Evolutionary conservation across 2,329 filamentous ascomycete species (phyloP).

Genomic region (Trichoderma asperellum): DNA sequence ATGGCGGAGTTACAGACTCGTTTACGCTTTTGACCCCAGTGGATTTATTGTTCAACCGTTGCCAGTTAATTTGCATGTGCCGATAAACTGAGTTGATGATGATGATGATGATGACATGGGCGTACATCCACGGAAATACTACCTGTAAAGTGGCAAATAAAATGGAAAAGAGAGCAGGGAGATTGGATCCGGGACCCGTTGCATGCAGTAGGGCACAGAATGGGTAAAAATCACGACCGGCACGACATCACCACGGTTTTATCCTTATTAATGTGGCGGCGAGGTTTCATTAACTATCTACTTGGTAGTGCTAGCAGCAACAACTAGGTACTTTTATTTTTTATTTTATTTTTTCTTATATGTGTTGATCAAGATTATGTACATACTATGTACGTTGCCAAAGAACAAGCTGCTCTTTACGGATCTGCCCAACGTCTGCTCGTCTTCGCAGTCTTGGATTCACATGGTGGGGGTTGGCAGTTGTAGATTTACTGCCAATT

Average conservation of each 20-base stretch:
- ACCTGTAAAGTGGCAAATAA: neutral
- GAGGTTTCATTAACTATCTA: neutral
- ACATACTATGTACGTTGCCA: too few relatives aligned
- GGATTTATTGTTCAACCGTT: neutral
- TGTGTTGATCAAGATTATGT: neutral
- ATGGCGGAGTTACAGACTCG: neutral
- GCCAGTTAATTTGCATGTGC: neutral
- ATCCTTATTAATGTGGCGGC: neutral
- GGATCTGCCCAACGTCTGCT: neutral
- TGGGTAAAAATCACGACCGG: constrained; percentile 6
- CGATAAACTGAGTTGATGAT: neutral
- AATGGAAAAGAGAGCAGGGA: neutral
- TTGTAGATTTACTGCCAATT: neutral
- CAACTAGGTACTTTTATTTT: neutral
- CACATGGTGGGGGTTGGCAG: neutral
- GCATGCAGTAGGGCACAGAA: constrained; percentile 8
- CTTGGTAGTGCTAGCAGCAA: neutral
- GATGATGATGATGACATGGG: neutral
- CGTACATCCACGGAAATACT: neutral
- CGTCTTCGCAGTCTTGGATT: neutral
- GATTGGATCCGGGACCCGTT: neutral
- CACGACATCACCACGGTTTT: neutral
- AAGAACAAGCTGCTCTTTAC: neutral
- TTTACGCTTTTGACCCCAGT: neutral
- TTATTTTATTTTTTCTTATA: neutral